Percentiles rank a stretch among this genome's conserved stretches.
Conservation (phyloP, 2,329 filamentous ascomycete species). For the Aureobasidium sp. region DNA sequence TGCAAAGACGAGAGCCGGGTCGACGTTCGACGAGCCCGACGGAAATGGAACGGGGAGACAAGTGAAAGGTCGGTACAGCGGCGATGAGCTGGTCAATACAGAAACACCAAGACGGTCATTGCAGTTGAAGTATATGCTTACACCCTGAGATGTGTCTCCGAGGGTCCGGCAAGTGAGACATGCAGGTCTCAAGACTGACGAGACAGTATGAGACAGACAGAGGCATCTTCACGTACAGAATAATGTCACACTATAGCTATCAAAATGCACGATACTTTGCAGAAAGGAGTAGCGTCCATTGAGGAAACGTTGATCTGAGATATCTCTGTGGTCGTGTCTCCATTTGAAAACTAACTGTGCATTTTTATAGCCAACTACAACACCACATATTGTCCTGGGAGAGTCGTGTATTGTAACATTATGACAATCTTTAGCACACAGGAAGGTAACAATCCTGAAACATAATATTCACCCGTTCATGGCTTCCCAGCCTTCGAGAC, state of each 20-base stretch:
- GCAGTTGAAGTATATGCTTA: neutral
- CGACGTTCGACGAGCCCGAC: neutral
- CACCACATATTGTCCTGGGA: too few species aligned
- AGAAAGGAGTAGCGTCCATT: neutral
- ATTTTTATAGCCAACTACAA: neutral
- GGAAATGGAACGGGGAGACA: neutral
- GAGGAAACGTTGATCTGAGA: neutral
- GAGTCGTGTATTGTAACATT: too few species aligned
- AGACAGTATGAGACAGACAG: neutral
- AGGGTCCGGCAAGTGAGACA: neutral
- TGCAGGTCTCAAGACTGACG: neutral
- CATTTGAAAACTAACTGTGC: neutral
- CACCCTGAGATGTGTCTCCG: neutral
- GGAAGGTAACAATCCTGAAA: too few species aligned
- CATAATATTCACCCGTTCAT: conserved; percentile 18
- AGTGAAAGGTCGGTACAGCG: neutral
- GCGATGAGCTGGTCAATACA: neutral
- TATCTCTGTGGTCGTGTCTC: neutral
- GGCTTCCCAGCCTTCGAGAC: conserved; percentile 40
- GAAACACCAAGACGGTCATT: neutral
- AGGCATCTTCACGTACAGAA: too few species aligned
- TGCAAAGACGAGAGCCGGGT: neutral
- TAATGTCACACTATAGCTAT: neutral
- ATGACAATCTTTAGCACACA: too few species aligned
- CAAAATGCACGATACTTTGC: neutral